Percentiles rank a stretch among this genome's conserved stretches.
These are phyloP conservation scores for Tuber aestivum DNA, from an alignment of 495 filamentous ascomycete genomes.

Conservation along the genomic window DNA sequence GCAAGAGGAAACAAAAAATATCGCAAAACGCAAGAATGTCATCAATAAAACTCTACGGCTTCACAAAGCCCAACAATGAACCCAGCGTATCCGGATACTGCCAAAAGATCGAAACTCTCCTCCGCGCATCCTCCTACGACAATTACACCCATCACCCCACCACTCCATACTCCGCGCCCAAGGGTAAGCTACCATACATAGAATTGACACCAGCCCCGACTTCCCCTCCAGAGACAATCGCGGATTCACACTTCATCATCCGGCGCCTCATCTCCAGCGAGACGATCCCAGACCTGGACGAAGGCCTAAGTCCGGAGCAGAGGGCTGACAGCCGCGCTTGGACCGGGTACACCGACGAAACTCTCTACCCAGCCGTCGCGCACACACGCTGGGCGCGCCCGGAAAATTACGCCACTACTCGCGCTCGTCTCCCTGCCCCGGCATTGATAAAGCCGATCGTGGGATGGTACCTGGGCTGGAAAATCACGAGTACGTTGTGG, in stretches of 20 bases:
- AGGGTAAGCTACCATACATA: conserved; percentile 30
- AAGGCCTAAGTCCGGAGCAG: conserved; percentile 13
- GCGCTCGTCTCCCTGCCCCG: background rate
- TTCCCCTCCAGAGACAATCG: background rate
- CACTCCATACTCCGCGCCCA: conserved; percentile 11
- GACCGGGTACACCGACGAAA: conserved; percentile 26
- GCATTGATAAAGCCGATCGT: conserved; percentile 2
- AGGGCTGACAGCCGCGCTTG: conserved; percentile 28
- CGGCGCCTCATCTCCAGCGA: conserved; percentile 18
- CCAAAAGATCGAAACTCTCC: conserved; percentile 30
- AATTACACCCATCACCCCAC: conserved; percentile 12
- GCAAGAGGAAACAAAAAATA: background rate
- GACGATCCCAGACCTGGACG: conserved; percentile 14
- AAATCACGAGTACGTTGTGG: conserved; percentile 20
- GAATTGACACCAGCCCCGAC: conserved; percentile 11
- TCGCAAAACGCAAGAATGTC: background rate
- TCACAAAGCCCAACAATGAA: conserved; percentile 4
- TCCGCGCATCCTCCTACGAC: conserved; percentile 17
- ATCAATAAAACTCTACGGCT: conserved; percentile 27
- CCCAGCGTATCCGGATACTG: conserved; percentile 26
- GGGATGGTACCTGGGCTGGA: conserved; percentile 18
- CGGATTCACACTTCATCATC: conserved; percentile 31
- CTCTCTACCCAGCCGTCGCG: conserved; percentile 15
- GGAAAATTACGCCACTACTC: conserved; percentile 11
- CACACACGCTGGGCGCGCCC: conserved; percentile 13